Percentiles rank a stretch among this genome's conserved stretches.
Evolutionary conservation across 345 rosid species (phyloP).

Genomic region (Euphorbia lathyris): DNA sequence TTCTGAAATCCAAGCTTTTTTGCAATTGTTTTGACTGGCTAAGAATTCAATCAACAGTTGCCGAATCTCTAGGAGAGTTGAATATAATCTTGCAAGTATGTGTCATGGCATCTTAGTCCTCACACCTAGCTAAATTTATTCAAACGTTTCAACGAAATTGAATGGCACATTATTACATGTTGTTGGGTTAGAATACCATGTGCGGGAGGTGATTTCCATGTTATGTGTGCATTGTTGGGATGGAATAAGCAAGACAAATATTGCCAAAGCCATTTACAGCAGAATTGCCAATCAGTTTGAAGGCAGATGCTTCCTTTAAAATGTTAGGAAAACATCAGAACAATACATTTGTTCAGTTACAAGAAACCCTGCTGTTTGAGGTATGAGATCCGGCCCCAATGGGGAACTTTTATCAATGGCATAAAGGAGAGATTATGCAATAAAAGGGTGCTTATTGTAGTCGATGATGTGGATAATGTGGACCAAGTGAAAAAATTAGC

Average conservation of each 20-base stretch:
- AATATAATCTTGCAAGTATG: not conserved
- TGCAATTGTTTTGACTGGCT: too few relatives aligned
- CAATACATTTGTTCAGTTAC: constrained; percentile 3
- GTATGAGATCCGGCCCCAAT: not conserved
- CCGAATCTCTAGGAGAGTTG: not conserved
- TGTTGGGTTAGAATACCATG: too few relatives aligned
- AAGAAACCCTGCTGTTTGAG: constrained; percentile 9
- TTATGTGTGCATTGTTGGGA: constrained; percentile 15
- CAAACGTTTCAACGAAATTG: not conserved
- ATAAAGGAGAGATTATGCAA: constrained; percentile 7
- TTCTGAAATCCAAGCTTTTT: too few relatives aligned
- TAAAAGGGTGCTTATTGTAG: constrained; percentile 7
- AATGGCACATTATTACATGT: too few relatives aligned
- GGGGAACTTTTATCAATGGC: constrained; percentile 9
- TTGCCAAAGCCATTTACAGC: constrained; percentile 14
- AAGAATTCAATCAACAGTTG: too few relatives aligned
- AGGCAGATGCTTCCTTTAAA: constrained; percentile 14
- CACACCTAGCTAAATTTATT: constrained; percentile 7
- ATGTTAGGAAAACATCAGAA: constrained; percentile 4
- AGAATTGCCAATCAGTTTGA: constrained; percentile 14
- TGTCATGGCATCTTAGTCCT: not conserved
- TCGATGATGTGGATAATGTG: constrained; percentile 12
- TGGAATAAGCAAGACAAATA: constrained; percentile 16
- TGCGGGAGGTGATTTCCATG: too few relatives aligned
- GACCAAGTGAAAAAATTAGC: constrained; percentile 10